Percentiles rank a stretch among this genome's conserved stretches.
phyloP scores from a whole-genome alignment of 768 basidiomycete genomes.

The Suillus bovinus region DNA sequence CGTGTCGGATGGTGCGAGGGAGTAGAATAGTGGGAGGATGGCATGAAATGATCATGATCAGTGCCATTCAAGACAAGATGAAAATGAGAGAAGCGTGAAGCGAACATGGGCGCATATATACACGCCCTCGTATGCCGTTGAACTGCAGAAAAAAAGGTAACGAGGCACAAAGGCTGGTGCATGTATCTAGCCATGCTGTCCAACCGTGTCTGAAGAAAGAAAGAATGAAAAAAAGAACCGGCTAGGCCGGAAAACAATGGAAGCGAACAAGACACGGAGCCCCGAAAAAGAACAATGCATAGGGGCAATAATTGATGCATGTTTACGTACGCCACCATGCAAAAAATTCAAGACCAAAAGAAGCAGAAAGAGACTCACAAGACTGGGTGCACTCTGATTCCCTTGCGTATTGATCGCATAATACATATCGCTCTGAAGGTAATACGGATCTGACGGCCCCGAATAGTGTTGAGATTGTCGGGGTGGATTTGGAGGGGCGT shows the following conservation, averaged over 20 bases:
- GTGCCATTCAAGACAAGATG: not conserved
- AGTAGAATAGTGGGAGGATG: not conserved
- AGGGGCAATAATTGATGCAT: no score
- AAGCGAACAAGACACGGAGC: not conserved
- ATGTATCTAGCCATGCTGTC: not conserved
- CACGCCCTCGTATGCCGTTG: not conserved
- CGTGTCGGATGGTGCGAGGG: not conserved
- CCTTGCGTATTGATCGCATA: conserved; percentile 15
- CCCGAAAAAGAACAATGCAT: not conserved
- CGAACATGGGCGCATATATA: not conserved
- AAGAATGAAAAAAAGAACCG: not conserved
- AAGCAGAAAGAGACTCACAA: conserved; percentile 21
- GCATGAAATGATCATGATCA: not conserved
- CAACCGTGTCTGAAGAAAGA: conserved; percentile 4
- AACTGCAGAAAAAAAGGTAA: not conserved
- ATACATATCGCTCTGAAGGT: conserved; percentile 4
- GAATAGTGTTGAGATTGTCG: not conserved
- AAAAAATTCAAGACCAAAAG: not conserved
- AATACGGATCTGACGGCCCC: not conserved
- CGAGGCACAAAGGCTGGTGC: not conserved
- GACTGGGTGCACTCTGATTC: conserved; percentile 22
- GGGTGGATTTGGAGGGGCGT: not conserved
- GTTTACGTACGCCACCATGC: no score
- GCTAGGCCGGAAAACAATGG: not conserved
- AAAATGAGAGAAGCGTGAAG: not conserved